These are phyloP conservation scores for Acanthamoeba culbertsoni DNA, from an alignment of 208 protist genomes.

Conservation along the genomic window DNA sequence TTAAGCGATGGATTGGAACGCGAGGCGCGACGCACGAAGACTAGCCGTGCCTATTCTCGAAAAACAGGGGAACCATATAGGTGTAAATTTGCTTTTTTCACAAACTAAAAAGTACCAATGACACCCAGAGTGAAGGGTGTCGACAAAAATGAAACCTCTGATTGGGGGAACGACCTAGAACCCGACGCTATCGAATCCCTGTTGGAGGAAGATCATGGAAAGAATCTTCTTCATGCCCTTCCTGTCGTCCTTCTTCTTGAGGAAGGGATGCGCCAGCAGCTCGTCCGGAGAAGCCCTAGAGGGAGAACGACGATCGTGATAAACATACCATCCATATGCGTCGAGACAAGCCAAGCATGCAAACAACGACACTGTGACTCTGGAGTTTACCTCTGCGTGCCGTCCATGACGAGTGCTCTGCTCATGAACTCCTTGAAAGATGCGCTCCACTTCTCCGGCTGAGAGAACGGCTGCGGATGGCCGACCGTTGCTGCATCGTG, in stretches of 20 bases:
- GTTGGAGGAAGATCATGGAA: slow-evolving; percentile 58
- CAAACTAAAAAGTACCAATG: no score
- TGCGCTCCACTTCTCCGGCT: slow-evolving; percentile 6
- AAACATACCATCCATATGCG: not conserved
- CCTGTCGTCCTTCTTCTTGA: slow-evolving; percentile 49
- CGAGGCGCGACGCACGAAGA: no score
- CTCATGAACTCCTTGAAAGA: slow-evolving; percentile 16
- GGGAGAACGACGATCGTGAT: not conserved
- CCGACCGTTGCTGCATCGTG: not conserved
- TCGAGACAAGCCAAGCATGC: not conserved
- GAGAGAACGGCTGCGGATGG: slow-evolving; percentile 15
- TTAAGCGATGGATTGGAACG: no score
- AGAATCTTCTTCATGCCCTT: slow-evolving; percentile 67
- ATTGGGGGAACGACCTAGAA: no score
- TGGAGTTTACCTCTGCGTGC: not conserved
- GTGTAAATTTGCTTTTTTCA: no score
- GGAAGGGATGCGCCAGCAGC: slow-evolving; percentile 62
- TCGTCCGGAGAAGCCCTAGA: not conserved
- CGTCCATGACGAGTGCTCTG: not conserved
- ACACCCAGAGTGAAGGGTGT: no score
- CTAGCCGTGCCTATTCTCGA: no score
- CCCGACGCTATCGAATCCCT: not conserved
- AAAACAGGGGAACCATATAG: no score
- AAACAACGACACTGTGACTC: no score
- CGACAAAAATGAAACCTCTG: no score